Evolutionary conservation across 2,329 filamentous ascomycete species (phyloP), one percentile per base, ranked within the genome.

Genomic region (Penicillium sp.): DNA sequence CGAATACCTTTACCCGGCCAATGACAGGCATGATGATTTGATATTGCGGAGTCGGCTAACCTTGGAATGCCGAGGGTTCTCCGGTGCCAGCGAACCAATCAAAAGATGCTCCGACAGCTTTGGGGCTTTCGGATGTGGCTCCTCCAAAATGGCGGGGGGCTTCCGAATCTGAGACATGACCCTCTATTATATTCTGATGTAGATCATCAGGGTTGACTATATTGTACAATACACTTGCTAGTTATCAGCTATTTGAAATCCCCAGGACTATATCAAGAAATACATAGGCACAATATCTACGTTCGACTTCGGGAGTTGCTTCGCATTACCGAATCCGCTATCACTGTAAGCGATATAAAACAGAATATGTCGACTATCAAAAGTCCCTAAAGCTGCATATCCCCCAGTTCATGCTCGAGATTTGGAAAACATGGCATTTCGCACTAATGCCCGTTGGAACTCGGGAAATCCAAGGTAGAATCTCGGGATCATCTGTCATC

Each of bases 1-100:
- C 19, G 45, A 35, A 21, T 4, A 27, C 5, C 19, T 21, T 36
- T 45, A 56, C 25, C 23, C 25, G 17, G 35, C 58, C 58, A 63
- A 61, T 65, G 41, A 59, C 36, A 21, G 25, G 6, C 7, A 15
- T 29, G 60, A 58, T 62, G 52, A 62, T 64, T 65, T 44, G n/a
- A 53, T 35, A 53, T 31, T 43, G 42, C 33, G 42, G 51, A 27
- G 48, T 39, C 12, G 19, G 6, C 23, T 27, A 33, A n/a, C 12
- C 15, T 33, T 41, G 36, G 36, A 27, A 44, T 13, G 9, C 25
- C 17, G 17, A 48, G 29, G 19, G 51, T 31, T 31, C 49, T 54
- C 55, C 47, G 56, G 27, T 48, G 15, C n/a, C 6, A 29, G 9
- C 1, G 31, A 36, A n/a, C 45, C 60, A 55, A 56, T 33, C 60